Base-by-base conservation (phyloP, 1,284 basidiomycete genomes). In the Lignosus rhinocerotis region DNA sequence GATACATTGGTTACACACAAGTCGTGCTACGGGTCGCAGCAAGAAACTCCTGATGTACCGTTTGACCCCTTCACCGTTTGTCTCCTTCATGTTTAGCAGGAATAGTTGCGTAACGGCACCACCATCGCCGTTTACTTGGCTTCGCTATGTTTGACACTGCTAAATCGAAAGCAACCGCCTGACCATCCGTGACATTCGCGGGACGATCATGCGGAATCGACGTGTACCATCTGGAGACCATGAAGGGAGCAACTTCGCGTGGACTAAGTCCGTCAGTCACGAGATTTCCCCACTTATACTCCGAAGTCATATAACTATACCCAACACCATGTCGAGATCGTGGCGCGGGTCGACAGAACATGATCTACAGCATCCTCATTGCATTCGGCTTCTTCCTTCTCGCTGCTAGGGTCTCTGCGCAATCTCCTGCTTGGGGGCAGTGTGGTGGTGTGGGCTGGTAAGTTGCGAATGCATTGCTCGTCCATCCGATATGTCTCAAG, bases 391-490 rank as follows among this genome's bases (percentile, higher is more conserved):
- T 55, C 21, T 51, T 55, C 39, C 41, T 54, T 43, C 51, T 65
- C 47, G 59, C 55, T 34, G 56, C 39, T 33, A 56, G 51, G 4
- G 59, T 52, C 49, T 56, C 53, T 19, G 78, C 78, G 6, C 79
- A 81, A 62, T 71, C 77, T 14, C 64, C 70, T 49, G 76, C 75
- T 14, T 82, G 74, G 72, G 76, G 75, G 21, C 80, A 82, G 61
- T 81, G 80, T 66, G 80, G 80, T 42, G 80, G 80, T 30, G 72
- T 72, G 56, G 76, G 76, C 53, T 82, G 80, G 80, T 80, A 56
- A 65, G 70, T 67, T 49, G 17, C 42, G 31, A 38, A 12, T 44
- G 34, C 52, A 38, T 44, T 32, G 49, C 42, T 39, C 33, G 36
- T 36, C 33, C 34, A 39, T 39, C 36, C 12, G n/a, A 6, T 39